phyloP scores from a whole-genome alignment of 2,329 filamentous ascomycete species.

The Diplodia scrobiculata region DNA sequence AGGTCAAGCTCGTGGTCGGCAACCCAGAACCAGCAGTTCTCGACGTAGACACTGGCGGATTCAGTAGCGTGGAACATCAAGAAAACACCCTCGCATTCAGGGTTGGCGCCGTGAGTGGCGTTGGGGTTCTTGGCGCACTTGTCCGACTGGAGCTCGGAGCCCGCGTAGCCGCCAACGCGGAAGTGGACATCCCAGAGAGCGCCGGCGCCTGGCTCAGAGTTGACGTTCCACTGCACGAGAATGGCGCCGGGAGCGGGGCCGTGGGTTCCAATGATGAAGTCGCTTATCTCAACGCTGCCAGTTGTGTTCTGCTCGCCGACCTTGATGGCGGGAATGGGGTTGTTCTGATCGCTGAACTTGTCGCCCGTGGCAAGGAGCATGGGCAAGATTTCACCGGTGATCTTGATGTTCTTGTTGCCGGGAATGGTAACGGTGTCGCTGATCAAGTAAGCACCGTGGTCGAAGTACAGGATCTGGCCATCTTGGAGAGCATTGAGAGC shows the following conservation, averaged over 20 bases:
- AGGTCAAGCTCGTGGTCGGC: slow-evolving; percentile 87
- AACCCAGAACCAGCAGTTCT: slow-evolving; percentile 90
- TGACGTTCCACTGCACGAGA: slow-evolving; percentile 88
- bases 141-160: slow-evolving; percentile 78
- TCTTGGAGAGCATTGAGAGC: slow-evolving; percentile 68
- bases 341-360: slow-evolving; percentile 71
- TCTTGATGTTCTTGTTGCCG: slow-evolving; percentile 69
- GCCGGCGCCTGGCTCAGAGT: slow-evolving; percentile 65
- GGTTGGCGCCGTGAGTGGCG: slow-evolving; percentile 61
- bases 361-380: slow-evolving; percentile 79
- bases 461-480: slow-evolving; percentile 65
- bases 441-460: slow-evolving; percentile 65
- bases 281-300: slow-evolving; percentile 82
- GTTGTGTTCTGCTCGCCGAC: slow-evolving; percentile 75
- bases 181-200: slow-evolving; percentile 97
- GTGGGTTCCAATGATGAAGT: slow-evolving; percentile 80
- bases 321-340: slow-evolving; percentile 83
- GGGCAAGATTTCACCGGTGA: slow-evolving; percentile 90
- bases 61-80: slow-evolving; percentile 61
- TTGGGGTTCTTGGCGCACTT: slow-evolving; percentile 76
- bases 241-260: slow-evolving; percentile 85
- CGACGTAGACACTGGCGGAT: slow-evolving; percentile 69
- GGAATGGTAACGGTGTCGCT: slow-evolving; percentile 62
- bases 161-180: slow-evolving; percentile 83
- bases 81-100: slow-evolving; percentile 72